Conservation (phyloP, 169 alveolate species). For the Eimeria falciformis region DNA sequence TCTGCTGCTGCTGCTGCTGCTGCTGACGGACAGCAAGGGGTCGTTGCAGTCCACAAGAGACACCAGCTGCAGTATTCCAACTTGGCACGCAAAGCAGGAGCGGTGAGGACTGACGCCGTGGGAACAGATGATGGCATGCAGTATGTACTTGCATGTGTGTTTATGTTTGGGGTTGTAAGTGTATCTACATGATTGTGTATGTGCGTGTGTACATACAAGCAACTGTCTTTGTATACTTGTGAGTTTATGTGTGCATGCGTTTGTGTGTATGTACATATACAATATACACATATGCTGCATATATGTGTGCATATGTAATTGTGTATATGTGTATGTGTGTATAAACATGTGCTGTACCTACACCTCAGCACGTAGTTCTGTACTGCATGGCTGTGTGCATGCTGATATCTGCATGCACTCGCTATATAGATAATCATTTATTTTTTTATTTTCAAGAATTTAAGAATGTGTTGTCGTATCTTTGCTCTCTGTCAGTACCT, state of each 20-base stretch:
- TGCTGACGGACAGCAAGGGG: slow-evolving; percentile 49
- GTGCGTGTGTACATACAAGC: slow-evolving; percentile 8
- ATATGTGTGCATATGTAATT: no score
- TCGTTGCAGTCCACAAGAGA: slow-evolving; percentile 15
- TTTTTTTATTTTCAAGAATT: no score
- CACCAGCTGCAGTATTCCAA: slow-evolving; percentile 47
- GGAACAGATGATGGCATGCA: not conserved
- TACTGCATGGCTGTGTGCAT: no score
- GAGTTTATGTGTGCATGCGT: not conserved
- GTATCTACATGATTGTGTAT: not conserved
- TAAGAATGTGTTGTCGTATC: no score
- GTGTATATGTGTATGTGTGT: no score
- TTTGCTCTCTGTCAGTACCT: slow-evolving; percentile 52
- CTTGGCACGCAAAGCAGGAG: slow-evolving; percentile 33
- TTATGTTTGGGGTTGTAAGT: not conserved
- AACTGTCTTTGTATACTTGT: not conserved
- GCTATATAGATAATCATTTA: no score
- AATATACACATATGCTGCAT: no score
- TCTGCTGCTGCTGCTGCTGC: slow-evolving; percentile 50
- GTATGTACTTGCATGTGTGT: not conserved
- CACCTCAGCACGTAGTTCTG: no score
- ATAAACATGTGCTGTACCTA: not conserved
- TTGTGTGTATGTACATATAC: no score
- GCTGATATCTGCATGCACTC: no score
- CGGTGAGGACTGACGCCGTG: no score